These are phyloP conservation scores for Solanum hybrid DNA, from an alignment of 305 asterid genomes.

Conservation along the genomic window DNA sequence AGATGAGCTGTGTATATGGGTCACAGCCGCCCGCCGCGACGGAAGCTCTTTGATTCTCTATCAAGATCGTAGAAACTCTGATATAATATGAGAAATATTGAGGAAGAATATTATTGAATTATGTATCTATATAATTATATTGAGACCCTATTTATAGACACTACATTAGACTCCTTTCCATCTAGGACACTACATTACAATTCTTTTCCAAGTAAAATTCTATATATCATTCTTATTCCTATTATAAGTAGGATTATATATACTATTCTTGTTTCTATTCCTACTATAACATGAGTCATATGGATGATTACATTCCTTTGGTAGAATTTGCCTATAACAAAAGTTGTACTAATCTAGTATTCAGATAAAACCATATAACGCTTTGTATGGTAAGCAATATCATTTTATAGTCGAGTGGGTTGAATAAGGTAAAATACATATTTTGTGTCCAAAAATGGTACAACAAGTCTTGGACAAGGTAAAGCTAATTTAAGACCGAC, in stretches of 20 bases:
- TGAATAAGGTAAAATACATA: not conserved
- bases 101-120: not conserved
- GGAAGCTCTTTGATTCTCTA: not conserved
- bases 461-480: not conserved
- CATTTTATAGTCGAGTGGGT: not conserved
- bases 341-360: not conserved
- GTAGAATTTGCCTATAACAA: not conserved
- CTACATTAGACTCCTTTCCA: not conserved
- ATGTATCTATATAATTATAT: too few species aligned
- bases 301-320: not conserved
- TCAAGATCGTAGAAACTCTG: not conserved
- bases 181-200: not conserved
- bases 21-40: accelerated
- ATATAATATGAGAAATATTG: not conserved
- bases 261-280: not conserved
- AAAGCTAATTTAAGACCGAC: not conserved
- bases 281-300: not conserved
- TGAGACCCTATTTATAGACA: not conserved
- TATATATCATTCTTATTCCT: not conserved
- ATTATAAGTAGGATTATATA: not conserved
- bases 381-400: not conserved
- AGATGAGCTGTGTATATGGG: not conserved
- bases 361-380: too few species aligned
- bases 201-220: not conserved
- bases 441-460: not conserved